Percentiles rank a stretch among this genome's conserved stretches.
phyloP scores from a whole-genome alignment of 768 basidiomycete genomes.

The Megacollybia marginata region DNA sequence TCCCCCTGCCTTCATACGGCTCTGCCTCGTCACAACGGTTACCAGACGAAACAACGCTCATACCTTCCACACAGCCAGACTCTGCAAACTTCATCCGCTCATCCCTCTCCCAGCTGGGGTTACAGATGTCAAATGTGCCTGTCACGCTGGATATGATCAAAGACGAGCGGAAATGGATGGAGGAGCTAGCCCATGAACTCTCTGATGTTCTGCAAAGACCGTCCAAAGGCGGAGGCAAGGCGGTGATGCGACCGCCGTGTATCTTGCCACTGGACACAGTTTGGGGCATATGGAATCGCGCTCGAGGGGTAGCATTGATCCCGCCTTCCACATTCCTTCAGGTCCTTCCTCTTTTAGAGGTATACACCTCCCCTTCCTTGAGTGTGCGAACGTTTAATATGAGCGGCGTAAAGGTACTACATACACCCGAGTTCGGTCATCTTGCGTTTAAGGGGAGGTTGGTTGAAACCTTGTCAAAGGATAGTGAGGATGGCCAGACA shows the following conservation, averaged over 20 bases:
- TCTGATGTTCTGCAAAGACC: constrained; percentile 49
- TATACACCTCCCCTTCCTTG: constrained; percentile 62
- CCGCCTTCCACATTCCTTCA: constrained; percentile 83
- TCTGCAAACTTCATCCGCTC: constrained; percentile 83
- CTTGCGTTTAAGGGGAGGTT: constrained; percentile 65
- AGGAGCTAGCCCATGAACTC: constrained; percentile 78
- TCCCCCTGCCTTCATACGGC: background rate
- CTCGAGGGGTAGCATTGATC: constrained; percentile 85
- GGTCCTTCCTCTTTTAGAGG: constrained; percentile 59
- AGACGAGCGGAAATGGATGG: constrained; percentile 74
- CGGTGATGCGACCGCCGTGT: constrained; percentile 74
- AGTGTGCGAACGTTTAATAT: constrained; percentile 52
- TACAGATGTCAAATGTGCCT: constrained; percentile 71
- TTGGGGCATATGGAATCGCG: constrained; percentile 95
- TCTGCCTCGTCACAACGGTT: background rate
- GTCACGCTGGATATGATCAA: constrained; percentile 85
- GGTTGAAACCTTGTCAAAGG: constrained; percentile 37
- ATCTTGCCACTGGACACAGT: constrained; percentile 87
- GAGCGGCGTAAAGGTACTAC: constrained; percentile 74
- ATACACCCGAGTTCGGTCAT: constrained; percentile 71
- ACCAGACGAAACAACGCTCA: constrained; percentile 16
- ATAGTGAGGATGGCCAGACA: constrained; percentile 36
- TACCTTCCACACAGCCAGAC: constrained; percentile 51
- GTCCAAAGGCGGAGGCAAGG: constrained; percentile 17
- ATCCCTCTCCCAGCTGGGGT: constrained; percentile 83